A percentile compares a stretch with the other conserved stretches of the same genome.
These are phyloP conservation scores for Botrytis pseudocinerea DNA, from an alignment of 2,329 filamentous ascomycete species.

Conservation along the genomic window DNA sequence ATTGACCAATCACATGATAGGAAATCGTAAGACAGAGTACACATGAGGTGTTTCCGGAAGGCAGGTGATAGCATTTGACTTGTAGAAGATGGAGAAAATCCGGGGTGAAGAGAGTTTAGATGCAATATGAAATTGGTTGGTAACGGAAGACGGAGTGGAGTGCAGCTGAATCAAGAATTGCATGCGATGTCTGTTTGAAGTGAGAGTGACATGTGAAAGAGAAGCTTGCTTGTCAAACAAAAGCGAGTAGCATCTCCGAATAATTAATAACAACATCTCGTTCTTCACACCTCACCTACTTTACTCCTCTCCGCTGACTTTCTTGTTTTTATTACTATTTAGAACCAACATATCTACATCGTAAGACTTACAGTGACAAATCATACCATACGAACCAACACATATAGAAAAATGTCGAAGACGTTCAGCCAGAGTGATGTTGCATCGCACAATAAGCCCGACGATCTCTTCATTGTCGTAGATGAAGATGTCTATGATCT, in stretches of 20 bases:
- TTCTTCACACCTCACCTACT: neutral
- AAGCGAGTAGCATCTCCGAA: slow-evolving; percentile 8
- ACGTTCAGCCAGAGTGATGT: slow-evolving; percentile 83
- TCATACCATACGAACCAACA: neutral
- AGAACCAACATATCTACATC: neutral
- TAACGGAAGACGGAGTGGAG: neutral
- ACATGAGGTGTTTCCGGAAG: slow-evolving; percentile 10
- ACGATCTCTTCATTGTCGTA: slow-evolving; percentile 84
- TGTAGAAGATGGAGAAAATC: slow-evolving; percentile 22
- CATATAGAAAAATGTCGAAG: slow-evolving; percentile 69
- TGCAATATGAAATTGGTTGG: neutral
- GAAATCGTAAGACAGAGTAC: slow-evolving; percentile 13
- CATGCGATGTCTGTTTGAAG: slow-evolving; percentile 5
- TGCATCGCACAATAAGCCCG: slow-evolving; percentile 84
- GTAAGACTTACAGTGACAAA: neutral
- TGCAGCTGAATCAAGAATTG: neutral
- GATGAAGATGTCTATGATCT: slow-evolving; percentile 96
- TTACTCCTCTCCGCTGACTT: neutral
- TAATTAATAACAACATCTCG: neutral
- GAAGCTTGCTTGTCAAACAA: neutral
- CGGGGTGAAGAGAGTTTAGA: neutral
- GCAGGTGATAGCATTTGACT: neutral
- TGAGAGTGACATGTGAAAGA: slow-evolving; percentile 23
- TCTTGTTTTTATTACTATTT: neutral
- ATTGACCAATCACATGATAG: neutral